Conservation (phyloP, 139 green algal genomes). For the Chlorella sp. region DNA sequence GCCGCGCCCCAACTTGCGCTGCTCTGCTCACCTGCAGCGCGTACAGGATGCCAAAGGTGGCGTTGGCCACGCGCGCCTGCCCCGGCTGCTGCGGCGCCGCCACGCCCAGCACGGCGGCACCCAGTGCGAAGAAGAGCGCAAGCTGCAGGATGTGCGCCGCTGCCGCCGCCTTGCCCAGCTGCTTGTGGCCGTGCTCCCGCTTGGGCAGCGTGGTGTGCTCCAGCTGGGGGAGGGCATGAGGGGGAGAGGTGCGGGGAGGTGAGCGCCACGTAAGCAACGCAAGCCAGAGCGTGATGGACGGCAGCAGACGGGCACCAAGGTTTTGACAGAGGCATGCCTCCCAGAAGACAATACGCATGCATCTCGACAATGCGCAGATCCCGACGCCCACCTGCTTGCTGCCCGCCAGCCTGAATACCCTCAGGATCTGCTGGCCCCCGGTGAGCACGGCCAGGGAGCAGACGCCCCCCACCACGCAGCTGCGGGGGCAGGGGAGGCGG, state of each 20-base stretch:
- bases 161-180: constrained; percentile 56
- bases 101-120: constrained; percentile 25
- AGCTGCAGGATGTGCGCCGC: constrained; percentile 72
- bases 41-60: constrained; percentile 53
- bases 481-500: not conserved
- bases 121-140: constrained; percentile 34
- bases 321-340: no score
- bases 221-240: not conserved
- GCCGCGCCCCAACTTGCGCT: not conserved
- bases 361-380: no score
- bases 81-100: not conserved
- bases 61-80: constrained; percentile 44
- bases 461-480: not conserved
- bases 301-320: no score
- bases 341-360: no score
- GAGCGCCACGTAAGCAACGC: no score
- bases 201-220: constrained; percentile 42
- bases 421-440: constrained; percentile 32
- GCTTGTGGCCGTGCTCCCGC: constrained; percentile 75
- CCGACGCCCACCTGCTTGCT: constrained; percentile 5
- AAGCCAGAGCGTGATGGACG: no score
- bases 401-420: constrained; percentile 26
- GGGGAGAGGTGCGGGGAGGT: no score
- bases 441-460: constrained; percentile 13
- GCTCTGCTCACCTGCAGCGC: constrained; percentile 37